A percentile compares a stretch with the other conserved stretches of the same genome.
These are phyloP conservation scores for Leccinum laetum DNA, from an alignment of 1,284 basidiomycete species.

Conservation along the genomic window DNA sequence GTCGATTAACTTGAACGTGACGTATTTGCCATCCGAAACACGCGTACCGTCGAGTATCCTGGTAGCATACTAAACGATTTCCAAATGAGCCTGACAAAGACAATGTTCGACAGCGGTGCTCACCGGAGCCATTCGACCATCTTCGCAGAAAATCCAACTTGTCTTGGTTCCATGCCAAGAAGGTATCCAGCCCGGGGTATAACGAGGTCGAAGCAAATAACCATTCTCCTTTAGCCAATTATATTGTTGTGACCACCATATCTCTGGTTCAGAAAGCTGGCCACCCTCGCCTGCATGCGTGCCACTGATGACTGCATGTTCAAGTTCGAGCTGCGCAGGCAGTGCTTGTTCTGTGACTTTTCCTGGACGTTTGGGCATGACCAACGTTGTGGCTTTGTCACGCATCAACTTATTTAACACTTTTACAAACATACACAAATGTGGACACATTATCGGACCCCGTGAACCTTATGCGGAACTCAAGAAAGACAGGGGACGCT, in stretches of 20 bases:
- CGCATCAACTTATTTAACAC: too few species aligned
- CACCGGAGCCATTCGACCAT: conserved; percentile 14
- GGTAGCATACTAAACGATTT: not conserved
- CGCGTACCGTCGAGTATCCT: conserved; percentile 22
- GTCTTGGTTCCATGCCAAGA: conserved; percentile 31
- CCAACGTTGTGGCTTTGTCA: too few species aligned
- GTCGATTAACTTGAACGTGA: conserved; percentile 33
- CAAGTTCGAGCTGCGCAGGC: conserved; percentile 2
- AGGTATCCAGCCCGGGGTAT: conserved; percentile 35
- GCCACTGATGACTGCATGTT: not conserved
- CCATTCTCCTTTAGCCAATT: conserved; percentile 34
- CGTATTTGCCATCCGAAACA: conserved; percentile 27
- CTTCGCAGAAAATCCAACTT: conserved; percentile 23
- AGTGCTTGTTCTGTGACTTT: not conserved
- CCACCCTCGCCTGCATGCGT: not conserved
- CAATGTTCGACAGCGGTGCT: not conserved
- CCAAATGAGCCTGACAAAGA: not conserved
- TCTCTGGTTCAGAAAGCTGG: conserved; percentile 10
- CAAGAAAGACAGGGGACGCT: not conserved
- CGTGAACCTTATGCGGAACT: not conserved
- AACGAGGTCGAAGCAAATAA: conserved; percentile 36
- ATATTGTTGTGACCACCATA: conserved; percentile 34
- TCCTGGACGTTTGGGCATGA: not conserved
- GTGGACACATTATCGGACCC: conserved; percentile 15
- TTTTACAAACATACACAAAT: conserved; percentile 13